These are phyloP conservation scores for Psidium friedrichsthalianum DNA, from an alignment of 345 rosid species.

Conservation along the genomic window DNA sequence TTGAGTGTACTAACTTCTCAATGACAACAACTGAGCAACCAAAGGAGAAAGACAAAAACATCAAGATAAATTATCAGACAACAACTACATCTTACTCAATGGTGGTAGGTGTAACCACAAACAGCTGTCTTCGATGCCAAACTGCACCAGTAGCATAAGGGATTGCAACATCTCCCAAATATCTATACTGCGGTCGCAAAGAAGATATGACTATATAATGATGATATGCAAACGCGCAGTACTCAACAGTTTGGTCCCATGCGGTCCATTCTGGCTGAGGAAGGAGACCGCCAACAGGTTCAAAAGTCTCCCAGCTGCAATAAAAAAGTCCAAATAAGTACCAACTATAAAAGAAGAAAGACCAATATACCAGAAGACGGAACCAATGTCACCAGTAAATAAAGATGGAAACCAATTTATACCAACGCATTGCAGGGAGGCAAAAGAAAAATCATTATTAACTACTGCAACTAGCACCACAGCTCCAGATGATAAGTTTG, in stretches of 20 bases:
- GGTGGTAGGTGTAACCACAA: conserved; percentile 94
- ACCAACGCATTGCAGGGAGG: not conserved
- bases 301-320: conserved; percentile 95
- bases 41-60: not conserved
- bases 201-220: conserved; percentile 86
- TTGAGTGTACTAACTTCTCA: not conserved
- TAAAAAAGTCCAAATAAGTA: conserved; percentile 12
- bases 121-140: conserved; percentile 97
- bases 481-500: not conserved
- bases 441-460: not conserved
- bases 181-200: conserved; percentile 90
- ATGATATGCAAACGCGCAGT: conserved; percentile 95
- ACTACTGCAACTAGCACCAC: not conserved
- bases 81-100: conserved; percentile 62
- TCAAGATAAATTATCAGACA: not conserved
- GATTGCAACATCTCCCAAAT: conserved; percentile 94
- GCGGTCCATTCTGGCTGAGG: conserved; percentile 99
- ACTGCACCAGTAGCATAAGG: conserved; percentile 93
- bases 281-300: conserved; percentile 90
- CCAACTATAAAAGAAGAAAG: not conserved
- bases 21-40: not conserved
- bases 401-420: not conserved
- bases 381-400: not conserved
- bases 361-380: not conserved
- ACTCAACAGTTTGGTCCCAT: conserved; percentile 98